Evolutionary conservation across 164 flowering plant genomes (phyloP), one percentile per base, ranked within the genome.

Genomic region (Buxus sempervirens): DNA sequence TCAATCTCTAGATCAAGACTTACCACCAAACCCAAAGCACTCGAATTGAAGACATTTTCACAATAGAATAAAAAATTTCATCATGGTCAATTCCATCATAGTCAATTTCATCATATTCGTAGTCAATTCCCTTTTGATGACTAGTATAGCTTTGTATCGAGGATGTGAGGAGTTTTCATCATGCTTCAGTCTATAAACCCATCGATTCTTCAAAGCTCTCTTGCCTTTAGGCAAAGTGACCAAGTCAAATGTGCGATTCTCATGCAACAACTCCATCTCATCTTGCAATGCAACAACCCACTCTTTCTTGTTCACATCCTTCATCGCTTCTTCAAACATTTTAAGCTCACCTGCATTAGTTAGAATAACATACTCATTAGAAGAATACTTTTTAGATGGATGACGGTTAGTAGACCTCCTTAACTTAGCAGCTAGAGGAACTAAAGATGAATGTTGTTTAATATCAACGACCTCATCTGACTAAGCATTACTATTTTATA

Each of bases 251-350:
- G 72, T 73, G 24, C 70, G 71, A 22, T 75, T n/a, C 45, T 70
- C 70, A 58, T 66, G 61, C 58, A 76, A 64, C 3, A 68, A 78
- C 19, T 66, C 41, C 54, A 75, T 75, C 67, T 75, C 73, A 12
- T 75, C 72, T 54, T 74, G 21, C 71, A 78, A 74, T 21, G 78
- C 68, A 5, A 27, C 32, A 15, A 63, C 8, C 75, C 79, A 76
- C 54, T 72, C 51, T 0, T 64, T 26, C 18, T 67, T 70, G 0
- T 67, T 1, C 16, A 36, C 58, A 22, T 62, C 23, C 0, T 14
- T 16, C 16, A 54, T 27, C 13, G 58, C 65, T 25, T 73, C 72
- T 45, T 42, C 38, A 49, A 70, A 28, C 51, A 41, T n/a, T 42
- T 73, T 61, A 8, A 70, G 73, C 38, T 74, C 72, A 59, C 72